These are phyloP conservation scores for Francoa sonchifolia DNA, from an alignment of 441 rosid genomes.

Conservation along the genomic window DNA sequence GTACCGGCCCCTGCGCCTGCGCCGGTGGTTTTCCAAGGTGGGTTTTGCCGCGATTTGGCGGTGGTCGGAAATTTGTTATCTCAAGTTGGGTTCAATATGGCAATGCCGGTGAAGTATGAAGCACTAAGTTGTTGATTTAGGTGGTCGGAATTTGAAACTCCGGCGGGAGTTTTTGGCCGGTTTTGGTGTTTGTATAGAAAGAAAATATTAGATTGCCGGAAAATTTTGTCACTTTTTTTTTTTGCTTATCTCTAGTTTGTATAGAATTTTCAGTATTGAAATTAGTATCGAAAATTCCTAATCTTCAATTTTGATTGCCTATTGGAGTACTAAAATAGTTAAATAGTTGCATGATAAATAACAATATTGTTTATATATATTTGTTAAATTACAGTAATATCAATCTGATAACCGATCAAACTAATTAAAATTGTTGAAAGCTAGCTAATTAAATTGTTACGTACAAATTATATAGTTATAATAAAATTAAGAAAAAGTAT, in stretches of 20 bases:
- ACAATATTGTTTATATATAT: no score
- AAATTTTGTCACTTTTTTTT: conserved; percentile 49
- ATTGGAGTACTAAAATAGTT: no score
- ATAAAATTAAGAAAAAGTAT: no score
- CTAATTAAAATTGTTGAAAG: no score
- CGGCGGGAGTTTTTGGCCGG: conserved; percentile 33
- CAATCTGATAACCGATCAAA: no score
- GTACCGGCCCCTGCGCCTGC: conserved; percentile 13
- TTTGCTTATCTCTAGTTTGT: conserved; percentile 19
- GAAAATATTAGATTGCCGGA: conserved; percentile 21
- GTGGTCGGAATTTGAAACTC: conserved; percentile 9
- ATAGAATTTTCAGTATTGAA: conserved; percentile 21
- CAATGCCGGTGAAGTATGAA: conserved; percentile 64
- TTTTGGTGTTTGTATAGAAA: conserved; percentile 28
- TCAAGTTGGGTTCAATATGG: conserved; percentile 65
- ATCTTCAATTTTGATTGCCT: no score
- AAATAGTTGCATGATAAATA: no score
- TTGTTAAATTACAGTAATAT: no score
- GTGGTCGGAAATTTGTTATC: conserved; percentile 58
- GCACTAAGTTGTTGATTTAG: conserved; percentile 65
- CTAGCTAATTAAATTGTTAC: no score
- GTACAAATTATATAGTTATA: no score
- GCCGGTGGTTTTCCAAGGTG: conserved; percentile 54
- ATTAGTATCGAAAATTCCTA: no score
- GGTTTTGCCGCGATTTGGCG: conserved; percentile 76